phyloP scores from a whole-genome alignment of 2,329 filamentous ascomycete genomes.

The Ceratocystiopsis sp. region DNA sequence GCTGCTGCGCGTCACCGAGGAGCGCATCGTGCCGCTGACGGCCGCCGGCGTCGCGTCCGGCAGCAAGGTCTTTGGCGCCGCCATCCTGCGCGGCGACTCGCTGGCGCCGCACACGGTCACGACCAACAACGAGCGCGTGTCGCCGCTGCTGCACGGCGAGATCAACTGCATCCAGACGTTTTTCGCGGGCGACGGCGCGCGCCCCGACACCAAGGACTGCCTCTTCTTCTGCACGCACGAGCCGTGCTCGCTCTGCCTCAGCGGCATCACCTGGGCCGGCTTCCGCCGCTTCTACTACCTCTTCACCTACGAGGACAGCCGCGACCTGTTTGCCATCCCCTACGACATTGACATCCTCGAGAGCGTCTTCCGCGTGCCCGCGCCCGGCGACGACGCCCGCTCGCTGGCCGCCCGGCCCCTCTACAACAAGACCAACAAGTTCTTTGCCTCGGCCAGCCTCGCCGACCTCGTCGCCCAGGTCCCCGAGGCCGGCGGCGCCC shows the following conservation, averaged over 20 bases:
- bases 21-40: constrained; percentile 33
- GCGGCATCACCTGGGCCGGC: constrained; percentile 39
- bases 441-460: constrained; percentile 30
- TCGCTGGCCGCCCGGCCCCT: constrained; percentile 22
- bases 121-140: constrained; percentile 37
- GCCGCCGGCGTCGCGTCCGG: constrained; percentile 30
- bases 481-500: constrained; percentile 16
- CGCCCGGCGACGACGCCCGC: constrained; percentile 20
- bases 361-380: constrained; percentile 33
- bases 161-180: constrained; percentile 44
- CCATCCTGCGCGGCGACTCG: constrained; percentile 27
- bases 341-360: constrained; percentile 41
- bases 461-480: constrained; percentile 23
- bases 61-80: constrained; percentile 39
- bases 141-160: constrained; percentile 40
- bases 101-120: constrained; percentile 29
- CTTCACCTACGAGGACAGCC: constrained; percentile 41
- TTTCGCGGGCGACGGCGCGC: constrained; percentile 20
- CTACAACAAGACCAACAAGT: constrained; percentile 39
- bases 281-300: constrained; percentile 40
- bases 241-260: constrained; percentile 40
- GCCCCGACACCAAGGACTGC: constrained; percentile 25
- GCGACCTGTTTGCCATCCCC: constrained; percentile 36
- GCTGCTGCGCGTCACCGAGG: constrained; percentile 26
- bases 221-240: constrained; percentile 43